Base-by-base conservation (phyloP, 140 eudicot genomes). In the Senecio squalidus region DNA sequence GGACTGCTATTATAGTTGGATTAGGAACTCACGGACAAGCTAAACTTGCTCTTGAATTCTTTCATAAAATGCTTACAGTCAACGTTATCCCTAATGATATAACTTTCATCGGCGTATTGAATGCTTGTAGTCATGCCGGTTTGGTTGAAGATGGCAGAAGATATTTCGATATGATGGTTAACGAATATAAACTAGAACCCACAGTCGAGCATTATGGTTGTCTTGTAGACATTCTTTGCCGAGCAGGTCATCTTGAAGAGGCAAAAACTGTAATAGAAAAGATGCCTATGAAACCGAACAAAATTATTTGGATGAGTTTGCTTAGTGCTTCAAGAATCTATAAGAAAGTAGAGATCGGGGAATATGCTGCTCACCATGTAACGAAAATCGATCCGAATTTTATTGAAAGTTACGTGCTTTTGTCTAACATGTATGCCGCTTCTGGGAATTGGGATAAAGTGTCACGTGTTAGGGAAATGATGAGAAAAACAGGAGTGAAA, bases 41-140 rank as follows among this genome's bases (percentile, higher is more conserved):
- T 52, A 60, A 25, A 1, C 36, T 29, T 41, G 84, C 81, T 26
- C 68, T 81, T 46, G 68, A 69, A 50, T 46, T 77, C n/a, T 73
- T 77, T 60, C 51, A 0, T 29, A 58, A 70, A 47, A 81, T 80
- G 80, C 72, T 66, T 15, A 57, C 17, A 54, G 14, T 33, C 15
- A 77, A 68, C 33, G 6, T 73, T 14, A 9, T 39, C 26, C 80
- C 84, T 33, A 70, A 77, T 62, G 73, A 49, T 23, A 70, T 81
- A 59, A 81, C 78, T 20, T 81, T 77, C 69, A 45, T 73, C 2
- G 76, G 80, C 4, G 71, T 76, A 7, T 55, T 80, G 40, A 72
- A 69, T 69, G 87, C 83, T 66, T 81, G 84, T 60, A 77, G 54
- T 51, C 87, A 81, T 30, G 80, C 74, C 44, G 87, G 87, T 31